Evolutionary conservation across 768 basidiomycete genomes (phyloP).

Genomic region (Mycena rosella): DNA sequence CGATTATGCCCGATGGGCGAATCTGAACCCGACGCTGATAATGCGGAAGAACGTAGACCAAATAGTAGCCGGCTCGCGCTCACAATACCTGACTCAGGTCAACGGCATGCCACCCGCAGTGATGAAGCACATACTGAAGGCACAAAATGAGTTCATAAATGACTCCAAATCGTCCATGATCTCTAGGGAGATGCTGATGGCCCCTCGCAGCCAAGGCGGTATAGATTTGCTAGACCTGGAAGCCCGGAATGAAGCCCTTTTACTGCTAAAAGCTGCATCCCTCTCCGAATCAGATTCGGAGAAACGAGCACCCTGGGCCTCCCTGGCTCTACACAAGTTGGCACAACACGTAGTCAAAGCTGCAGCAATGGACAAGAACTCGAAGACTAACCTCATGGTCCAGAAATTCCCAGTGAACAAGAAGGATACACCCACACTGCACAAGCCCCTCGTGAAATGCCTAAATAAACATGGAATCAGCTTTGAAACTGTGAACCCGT

Average conservation of each 20-base stretch:
- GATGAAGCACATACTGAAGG: too few relatives aligned
- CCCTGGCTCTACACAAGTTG: not conserved
- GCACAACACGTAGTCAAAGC: not conserved
- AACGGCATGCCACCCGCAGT: too few relatives aligned
- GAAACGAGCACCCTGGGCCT: not conserved
- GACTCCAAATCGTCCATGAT: too few relatives aligned
- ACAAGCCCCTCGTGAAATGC: not conserved
- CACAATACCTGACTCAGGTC: too few relatives aligned
- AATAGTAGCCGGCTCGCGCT: too few relatives aligned
- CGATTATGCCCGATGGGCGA: too few relatives aligned
- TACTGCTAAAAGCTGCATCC: not conserved
- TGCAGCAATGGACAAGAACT: not conserved
- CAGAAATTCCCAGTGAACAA: not conserved
- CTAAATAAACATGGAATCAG: not conserved
- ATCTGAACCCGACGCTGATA: too few relatives aligned
- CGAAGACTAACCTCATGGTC: conserved; percentile 2
- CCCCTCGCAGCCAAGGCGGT: not conserved
- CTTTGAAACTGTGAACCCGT: not conserved
- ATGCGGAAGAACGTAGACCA: too few relatives aligned
- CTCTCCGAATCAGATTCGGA: not conserved
- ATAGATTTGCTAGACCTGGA: not conserved
- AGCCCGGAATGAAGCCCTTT: too few relatives aligned
- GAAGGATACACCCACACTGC: not conserved
- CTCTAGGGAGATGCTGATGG: not conserved
- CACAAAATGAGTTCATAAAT: too few relatives aligned